Conservation (phyloP, 2,329 filamentous ascomycete genomes). For the Cytospora paraplurivora region DNA sequence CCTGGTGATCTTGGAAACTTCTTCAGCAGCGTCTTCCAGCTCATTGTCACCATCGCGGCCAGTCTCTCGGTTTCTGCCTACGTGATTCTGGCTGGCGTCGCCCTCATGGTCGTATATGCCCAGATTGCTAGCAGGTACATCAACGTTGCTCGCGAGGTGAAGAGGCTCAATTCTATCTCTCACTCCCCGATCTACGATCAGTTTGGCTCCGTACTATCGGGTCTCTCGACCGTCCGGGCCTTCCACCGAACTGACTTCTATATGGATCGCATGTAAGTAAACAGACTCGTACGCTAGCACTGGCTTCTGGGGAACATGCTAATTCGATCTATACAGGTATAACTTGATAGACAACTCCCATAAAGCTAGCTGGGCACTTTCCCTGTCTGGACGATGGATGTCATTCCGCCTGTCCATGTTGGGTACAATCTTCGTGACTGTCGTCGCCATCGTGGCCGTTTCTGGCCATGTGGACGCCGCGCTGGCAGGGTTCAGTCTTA, state of each 20-base stretch:
- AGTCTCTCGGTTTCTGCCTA: constrained; percentile 40
- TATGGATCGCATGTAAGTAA: constrained; percentile 37
- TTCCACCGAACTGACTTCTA: constrained; percentile 43
- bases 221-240: constrained; percentile 46
- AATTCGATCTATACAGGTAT: constrained; percentile 26
- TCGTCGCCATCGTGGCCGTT: constrained; percentile 41
- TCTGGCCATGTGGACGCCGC: constrained; percentile 41
- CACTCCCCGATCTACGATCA: constrained; percentile 47
- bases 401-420: constrained; percentile 44
- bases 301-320: neutral
- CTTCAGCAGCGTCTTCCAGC: constrained; percentile 35
- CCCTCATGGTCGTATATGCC: constrained; percentile 40
- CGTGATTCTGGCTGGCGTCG: constrained; percentile 41
- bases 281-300: neutral
- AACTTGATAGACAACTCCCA: constrained; percentile 38
- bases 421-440: constrained; percentile 42
- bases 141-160: constrained; percentile 42
- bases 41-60: constrained; percentile 42
- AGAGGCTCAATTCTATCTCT: constrained; percentile 45
- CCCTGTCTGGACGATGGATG: constrained; percentile 41
- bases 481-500: constrained; percentile 45
- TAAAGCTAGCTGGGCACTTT: constrained; percentile 39
- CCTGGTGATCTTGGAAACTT: constrained; percentile 36
- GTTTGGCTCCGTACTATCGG: constrained; percentile 44
- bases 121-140: constrained; percentile 42